Percentiles rank a stretch among this genome's conserved stretches.
Conservation (phyloP, 1,284 basidiomycete species). For the Mycosarcoma maydis region DNA sequence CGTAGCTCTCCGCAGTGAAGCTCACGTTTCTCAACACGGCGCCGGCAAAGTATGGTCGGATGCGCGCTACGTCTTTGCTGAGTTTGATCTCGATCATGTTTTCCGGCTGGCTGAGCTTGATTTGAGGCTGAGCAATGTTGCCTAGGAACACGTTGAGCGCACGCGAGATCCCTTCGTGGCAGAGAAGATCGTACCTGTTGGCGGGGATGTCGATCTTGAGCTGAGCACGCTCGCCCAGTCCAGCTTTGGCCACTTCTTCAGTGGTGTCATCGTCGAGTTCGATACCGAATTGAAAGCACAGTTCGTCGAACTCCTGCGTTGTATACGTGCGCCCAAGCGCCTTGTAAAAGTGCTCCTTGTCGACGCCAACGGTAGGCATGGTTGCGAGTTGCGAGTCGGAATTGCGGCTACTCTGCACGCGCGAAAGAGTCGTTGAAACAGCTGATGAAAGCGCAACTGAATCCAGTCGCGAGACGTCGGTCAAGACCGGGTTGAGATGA, state of each 20-base stretch:
- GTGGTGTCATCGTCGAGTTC: conserved; percentile 99
- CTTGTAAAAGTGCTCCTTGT: conserved; percentile 92
- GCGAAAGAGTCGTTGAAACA: neutral
- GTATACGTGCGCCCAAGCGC: conserved; percentile 83
- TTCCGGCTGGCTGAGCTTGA: conserved; percentile 48
- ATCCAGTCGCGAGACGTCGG: neutral
- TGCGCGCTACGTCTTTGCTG: conserved; percentile 68
- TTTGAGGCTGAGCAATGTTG: conserved; percentile 74
- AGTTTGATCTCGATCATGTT: conserved; percentile 54
- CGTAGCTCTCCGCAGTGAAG: conserved; percentile 88
- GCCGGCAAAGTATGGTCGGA: conserved; percentile 90
- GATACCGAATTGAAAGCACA: conserved; percentile 96
- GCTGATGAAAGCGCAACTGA: neutral
- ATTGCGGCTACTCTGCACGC: neutral
- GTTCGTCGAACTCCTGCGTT: conserved; percentile 85
- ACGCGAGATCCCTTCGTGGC: conserved; percentile 93
- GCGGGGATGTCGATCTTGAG: conserved; percentile 98
- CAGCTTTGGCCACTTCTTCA: conserved; percentile 79
- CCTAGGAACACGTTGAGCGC: conserved; percentile 87
- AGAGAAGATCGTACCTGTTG: conserved; percentile 95
- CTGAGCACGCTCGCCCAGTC: conserved; percentile 85
- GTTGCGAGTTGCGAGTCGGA: neutral
- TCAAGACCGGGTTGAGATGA: neutral
- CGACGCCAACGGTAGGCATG: conserved; percentile 94
- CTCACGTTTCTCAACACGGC: conserved; percentile 87